Base-by-base conservation (phyloP, 441 rosid genomes). In the Erodium trifolium region DNA sequence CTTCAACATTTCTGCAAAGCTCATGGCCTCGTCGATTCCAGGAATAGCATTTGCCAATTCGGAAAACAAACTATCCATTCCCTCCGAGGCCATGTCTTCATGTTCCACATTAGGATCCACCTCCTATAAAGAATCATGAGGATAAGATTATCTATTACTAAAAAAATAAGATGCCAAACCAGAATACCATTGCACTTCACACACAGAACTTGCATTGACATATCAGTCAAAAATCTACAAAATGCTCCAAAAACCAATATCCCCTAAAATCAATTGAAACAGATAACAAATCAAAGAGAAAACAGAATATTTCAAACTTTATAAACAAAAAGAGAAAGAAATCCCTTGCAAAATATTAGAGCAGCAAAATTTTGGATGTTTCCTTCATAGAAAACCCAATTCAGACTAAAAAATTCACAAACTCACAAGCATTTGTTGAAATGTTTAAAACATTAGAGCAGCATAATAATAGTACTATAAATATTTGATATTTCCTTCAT, bases 1-100 rank as follows among this genome's bases (percentile, higher is more conserved):
- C 99, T 95, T 95, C 67, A 95, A 84, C 99, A 91, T 93, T 81
- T 93, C 97, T 0, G 97, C 96, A 75, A 91, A 93, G 79, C 99
- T 93, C 99, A 91, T 93, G 2, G 99, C 99, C 79, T 89, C 98
- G 35, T 92, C 99, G 45, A 95, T 95, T 55, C 99, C 99, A 63
- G 99, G 99, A 77, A 93, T 93, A 0, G 99, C 92, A 88, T 88
- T 95, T 0, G 98, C 93, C 53, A 95, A 78, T 75, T 95, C 99
- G 12, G 98, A 87, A 75, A 95, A 83, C 78, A 95, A 80, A 76
- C 83, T 76, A 74, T 92, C 98, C 96, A 95, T 87, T 72, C 97
- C 97, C 63, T 95, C 97, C 0, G 78, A 53, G 43, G 82, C 87
- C 69, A 86, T 8, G 3, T 88, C 96, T 72, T 92, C 97, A 71